These are phyloP conservation scores for Yarrowia sp. DNA, from an alignment of 805 yeast species.

Conservation along the genomic window DNA sequence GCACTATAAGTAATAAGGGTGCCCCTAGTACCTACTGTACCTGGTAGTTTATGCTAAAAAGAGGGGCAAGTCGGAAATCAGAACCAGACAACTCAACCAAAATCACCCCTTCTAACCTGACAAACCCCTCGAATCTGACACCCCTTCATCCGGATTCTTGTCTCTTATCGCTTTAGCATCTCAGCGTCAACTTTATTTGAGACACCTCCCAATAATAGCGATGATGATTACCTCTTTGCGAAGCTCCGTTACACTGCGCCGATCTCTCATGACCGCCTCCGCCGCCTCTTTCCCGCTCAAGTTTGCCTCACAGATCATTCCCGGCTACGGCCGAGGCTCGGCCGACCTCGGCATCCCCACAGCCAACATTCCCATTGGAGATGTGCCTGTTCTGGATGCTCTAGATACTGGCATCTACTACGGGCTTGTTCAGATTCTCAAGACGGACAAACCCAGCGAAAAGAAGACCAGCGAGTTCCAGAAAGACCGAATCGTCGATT, in stretches of 20 bases:
- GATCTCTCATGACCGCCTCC: conserved; percentile 5
- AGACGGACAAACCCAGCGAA: conserved; percentile 31
- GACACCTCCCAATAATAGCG: background rate
- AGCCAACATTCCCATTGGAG: conserved; percentile 77
- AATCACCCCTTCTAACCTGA: no score
- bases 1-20: no score
- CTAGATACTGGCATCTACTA: conserved; percentile 83
- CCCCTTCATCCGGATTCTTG: no score
- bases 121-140: no score
- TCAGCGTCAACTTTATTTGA: background rate
- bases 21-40: no score
- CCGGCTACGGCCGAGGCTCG: conserved; percentile 97
- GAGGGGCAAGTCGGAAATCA: no score
- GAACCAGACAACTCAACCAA: no score
- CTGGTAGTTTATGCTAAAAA: no score
- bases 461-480: conserved; percentile 37
- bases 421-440: conserved; percentile 64
- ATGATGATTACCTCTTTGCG: background rate
- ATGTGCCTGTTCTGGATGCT: conserved; percentile 46
- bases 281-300: conserved; percentile 11
- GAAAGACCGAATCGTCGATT: conserved; percentile 53
- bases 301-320: conserved; percentile 51
- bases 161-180: background rate
- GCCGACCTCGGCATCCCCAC: conserved; percentile 94
- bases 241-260: background rate